Evolutionary conservation across 2,329 filamentous ascomycete species (phyloP), one percentile per base, ranked within the genome.

Genomic region (Diplodia mutila): DNA sequence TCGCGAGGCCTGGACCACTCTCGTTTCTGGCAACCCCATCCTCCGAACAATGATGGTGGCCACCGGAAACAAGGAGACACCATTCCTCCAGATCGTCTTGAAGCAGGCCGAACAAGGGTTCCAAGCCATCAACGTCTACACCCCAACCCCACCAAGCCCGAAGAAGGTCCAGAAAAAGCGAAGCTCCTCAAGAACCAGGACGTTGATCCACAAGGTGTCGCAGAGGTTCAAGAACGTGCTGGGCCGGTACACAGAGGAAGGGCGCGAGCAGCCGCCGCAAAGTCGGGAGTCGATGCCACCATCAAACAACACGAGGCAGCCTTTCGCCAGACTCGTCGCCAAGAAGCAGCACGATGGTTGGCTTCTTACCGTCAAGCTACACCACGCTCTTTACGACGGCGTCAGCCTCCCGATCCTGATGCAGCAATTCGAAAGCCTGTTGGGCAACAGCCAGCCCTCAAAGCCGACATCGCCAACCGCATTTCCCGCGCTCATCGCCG

Each of bases 301-400:
- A 2, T 25, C 61, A 2, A 54, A 25, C 14, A 14, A 12, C 11
- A 61, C 34, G 34, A 37, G 48, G 21, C 78, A 80, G 48, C 76
- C 77, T 8, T 76, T 73, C 68, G 79, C 75, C 14, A 73, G 76
- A 61, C 70, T 84, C 6, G 76, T 79, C 68, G 79, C 75, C 7
- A 75, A 73, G 25, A 71, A 75, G 55, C 74, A 69, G 0, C n/a
- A 69, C 2, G 67, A 66, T 27, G 76, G 77, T 18, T 81, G 79
- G 71, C 69, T 71, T 8, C 67, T 84, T 53, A 71, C 79, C 54
- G 79, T 85, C 2, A 81, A 83, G 29, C 89, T 97, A 4, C 93
- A 97, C 70, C 94, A 98, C 76, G 91, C 91, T 0, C 82, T 97
- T 0, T 98, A 97, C 74, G 94, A 97, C 76, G 93, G 90, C 6